Evolutionary conservation across 148 eudicot species (phyloP).

Genomic region (Rheum nobile): DNA sequence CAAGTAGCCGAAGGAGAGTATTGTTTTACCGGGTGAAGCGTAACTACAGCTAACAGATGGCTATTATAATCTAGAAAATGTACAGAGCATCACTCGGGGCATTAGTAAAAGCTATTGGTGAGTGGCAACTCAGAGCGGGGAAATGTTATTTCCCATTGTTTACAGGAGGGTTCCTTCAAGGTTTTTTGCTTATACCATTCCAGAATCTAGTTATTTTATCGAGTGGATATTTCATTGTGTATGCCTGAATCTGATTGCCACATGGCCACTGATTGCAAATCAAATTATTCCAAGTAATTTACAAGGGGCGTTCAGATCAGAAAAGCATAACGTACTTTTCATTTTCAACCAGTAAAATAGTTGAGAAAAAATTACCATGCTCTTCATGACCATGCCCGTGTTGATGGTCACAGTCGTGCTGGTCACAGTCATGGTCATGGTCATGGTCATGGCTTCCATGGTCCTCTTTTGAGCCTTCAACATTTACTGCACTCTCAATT

Average conservation of each 20-base stretch:
- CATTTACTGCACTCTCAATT: slow-evolving; percentile 78
- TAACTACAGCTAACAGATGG: not conserved
- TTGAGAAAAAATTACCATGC: not conserved
- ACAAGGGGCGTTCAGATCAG: not conserved
- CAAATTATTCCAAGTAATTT: not conserved
- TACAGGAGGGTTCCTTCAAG: not conserved
- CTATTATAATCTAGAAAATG: not conserved
- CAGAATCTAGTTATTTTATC: not conserved
- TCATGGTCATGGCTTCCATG: slow-evolving; percentile 23
- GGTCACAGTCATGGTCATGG: slow-evolving; percentile 40
- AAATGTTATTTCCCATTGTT: no score
- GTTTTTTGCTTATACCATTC: not conserved
- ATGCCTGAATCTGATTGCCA: not conserved
- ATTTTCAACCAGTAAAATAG: not conserved
- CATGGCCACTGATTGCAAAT: not conserved
- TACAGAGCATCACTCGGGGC: not conserved
- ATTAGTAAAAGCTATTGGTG: not conserved
- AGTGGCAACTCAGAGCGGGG: not conserved
- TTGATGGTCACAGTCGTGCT: slow-evolving; percentile 46
- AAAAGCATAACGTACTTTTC: not conserved
- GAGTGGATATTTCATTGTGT: not conserved
- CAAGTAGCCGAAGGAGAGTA: not conserved
- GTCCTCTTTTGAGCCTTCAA: slow-evolving; percentile 57
- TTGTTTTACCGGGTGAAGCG: not conserved
- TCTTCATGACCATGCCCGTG: slow-evolving; percentile 62